phyloP scores from a whole-genome alignment of 257 asterid species.

The Cynanchum wilfordii region DNA sequence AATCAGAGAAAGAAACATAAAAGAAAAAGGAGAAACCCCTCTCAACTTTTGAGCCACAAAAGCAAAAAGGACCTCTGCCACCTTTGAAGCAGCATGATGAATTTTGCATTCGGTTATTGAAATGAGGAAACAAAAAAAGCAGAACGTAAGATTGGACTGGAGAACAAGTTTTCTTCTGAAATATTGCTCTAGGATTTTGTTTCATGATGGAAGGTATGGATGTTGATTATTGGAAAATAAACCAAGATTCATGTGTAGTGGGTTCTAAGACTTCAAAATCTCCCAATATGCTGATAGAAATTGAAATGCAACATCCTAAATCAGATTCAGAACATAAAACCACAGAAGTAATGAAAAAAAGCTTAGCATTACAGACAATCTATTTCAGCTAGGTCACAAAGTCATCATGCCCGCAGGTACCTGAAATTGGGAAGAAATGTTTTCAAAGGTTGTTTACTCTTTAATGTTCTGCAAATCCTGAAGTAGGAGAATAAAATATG shows the following conservation, averaged over 20 bases:
- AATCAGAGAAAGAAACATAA: background rate
- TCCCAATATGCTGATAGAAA: background rate
- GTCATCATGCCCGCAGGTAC: background rate
- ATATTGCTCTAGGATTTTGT: background rate
- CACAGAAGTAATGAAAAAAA: background rate
- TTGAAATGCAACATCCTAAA: background rate
- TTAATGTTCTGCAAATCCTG: background rate
- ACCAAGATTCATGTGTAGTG: background rate
- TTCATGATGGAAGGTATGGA: background rate
- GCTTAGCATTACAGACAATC: background rate
- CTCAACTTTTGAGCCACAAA: background rate
- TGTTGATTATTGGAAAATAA: background rate
- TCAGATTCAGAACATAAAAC: background rate
- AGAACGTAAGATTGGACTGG: background rate
- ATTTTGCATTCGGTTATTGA: background rate
- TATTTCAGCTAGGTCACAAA: background rate
- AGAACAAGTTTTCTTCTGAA: background rate
- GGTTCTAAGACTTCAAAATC: background rate
- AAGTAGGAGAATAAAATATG: background rate
- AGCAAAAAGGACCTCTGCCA: background rate
- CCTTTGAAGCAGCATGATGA: background rate
- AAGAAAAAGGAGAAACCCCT: background rate
- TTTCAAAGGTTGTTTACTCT: background rate
- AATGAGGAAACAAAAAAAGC: background rate
- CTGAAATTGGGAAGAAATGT: background rate